Conservation (phyloP, 1,284 basidiomycete species). For the Microbotryum silenes-acaulis region DNA sequence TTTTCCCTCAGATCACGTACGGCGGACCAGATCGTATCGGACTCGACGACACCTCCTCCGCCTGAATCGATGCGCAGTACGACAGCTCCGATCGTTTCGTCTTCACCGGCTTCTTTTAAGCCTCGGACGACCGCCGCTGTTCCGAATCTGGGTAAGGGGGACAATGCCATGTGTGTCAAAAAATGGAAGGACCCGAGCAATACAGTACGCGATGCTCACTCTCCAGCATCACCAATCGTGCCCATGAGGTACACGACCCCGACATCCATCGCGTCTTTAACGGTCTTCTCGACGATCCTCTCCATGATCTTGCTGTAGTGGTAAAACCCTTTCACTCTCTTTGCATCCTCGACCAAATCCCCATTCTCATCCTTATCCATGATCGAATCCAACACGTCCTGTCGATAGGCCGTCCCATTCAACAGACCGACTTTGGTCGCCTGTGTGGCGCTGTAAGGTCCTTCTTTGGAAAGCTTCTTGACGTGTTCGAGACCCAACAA, state of each 20-base stretch:
- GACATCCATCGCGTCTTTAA: constrained; percentile 39
- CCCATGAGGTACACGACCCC: constrained; percentile 44
- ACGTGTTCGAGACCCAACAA: constrained; percentile 36
- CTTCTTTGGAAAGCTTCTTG: constrained; percentile 37
- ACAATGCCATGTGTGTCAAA: background rate
- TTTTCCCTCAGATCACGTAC: constrained; percentile 39
- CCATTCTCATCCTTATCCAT: constrained; percentile 32
- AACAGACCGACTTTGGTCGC: constrained; percentile 40
- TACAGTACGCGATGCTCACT: constrained; percentile 6
- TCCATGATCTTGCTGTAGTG: constrained; percentile 38
- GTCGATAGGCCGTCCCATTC: constrained; percentile 39
- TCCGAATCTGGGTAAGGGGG: constrained; percentile 19
- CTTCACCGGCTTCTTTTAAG: constrained; percentile 42
- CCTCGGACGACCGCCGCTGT: constrained; percentile 42
- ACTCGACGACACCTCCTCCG: constrained; percentile 43
- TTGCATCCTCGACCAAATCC: background rate
- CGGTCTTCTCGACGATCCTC: constrained; percentile 24
- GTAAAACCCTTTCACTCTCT: constrained; percentile 33
- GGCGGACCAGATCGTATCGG: constrained; percentile 44
- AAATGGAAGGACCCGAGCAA: no score
- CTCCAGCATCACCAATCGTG: constrained; percentile 37
- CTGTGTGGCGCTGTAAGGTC: constrained; percentile 40
- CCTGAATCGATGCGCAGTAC: constrained; percentile 44
- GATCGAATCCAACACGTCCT: constrained; percentile 38
- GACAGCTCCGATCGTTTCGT: constrained; percentile 41